Evolutionary conservation across 2,329 filamentous ascomycete genomes (phyloP), one percentile per base, ranked within the genome.

Genomic region (Sphaerulina populicola): DNA sequence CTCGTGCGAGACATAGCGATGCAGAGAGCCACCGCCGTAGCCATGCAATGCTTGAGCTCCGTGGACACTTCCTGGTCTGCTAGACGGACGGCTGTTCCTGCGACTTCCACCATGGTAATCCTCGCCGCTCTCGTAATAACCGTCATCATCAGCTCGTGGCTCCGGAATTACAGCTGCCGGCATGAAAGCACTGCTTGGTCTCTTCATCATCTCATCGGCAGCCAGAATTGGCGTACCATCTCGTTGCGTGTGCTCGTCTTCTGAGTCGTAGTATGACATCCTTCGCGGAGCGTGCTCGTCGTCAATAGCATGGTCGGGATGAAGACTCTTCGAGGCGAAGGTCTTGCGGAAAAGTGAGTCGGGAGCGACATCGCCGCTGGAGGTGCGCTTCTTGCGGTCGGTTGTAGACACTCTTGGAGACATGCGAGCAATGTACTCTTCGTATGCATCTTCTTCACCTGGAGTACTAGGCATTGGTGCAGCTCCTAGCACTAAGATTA

Each of bases 361-460:
- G n/a, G 66, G 54, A 30, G 69, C 57, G 44, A 71, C 68, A n/a
- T 67, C 63, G 30, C 68, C 66, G 45, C 60, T 64, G 11, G 64
- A 66, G 2, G 60, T 45, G 43, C 68, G 54, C 44, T 64, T 62
- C 52, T 55, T 59, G 36, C 49, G 47, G 23, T 52, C 44, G 6
- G 41, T 80, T 79, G 44, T 71, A n/a, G 76, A 58, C 38, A 59
- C 60, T 7, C 85, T 85, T n/a, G 86, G 86, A 40, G 80, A 76
- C 55, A 88, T 82, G 54, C 88, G 84, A 29, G 84, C 85, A 12
- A 82, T 77, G 64, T 89, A 94, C 64, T 94, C 84, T 57, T 96
- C 89, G 9, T 82, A 84, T 10, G 87, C 93, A 61, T 94, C 81
- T 66, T 97, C 86, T 63, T 97, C 91, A 60, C 86, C 88, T 2